A percentile compares a stretch with the other conserved stretches of the same genome.
Conservation (phyloP, 495 filamentous ascomycete species). For the Jackrogersella minutella region DNA sequence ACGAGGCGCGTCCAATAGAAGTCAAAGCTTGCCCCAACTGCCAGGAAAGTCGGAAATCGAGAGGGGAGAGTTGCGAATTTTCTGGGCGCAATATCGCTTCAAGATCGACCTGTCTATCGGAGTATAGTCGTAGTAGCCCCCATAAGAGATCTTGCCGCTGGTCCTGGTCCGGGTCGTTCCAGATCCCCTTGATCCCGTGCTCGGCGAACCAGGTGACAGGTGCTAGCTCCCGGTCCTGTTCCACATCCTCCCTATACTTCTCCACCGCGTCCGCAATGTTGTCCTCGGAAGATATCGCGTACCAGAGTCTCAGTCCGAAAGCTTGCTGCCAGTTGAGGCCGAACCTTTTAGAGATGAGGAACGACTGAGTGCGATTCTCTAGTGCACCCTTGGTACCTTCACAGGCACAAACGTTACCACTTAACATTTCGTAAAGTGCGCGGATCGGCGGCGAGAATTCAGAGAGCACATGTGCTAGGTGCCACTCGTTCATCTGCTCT, state of each 20-base stretch:
- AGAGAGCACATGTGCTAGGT: conserved; percentile 76
- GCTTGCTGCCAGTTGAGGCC: conserved; percentile 90
- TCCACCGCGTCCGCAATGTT: conserved; percentile 73
- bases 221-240: conserved; percentile 65
- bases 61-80: conserved; percentile 68
- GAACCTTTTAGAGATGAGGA: conserved; percentile 81
- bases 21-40: conserved; percentile 71
- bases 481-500: conserved; percentile 84
- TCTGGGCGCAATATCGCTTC: conserved; percentile 63
- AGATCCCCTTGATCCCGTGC: conserved; percentile 53
- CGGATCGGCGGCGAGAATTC: conserved; percentile 88
- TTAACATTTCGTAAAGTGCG: conserved; percentile 86
- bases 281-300: conserved; percentile 72
- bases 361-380: conserved; percentile 79
- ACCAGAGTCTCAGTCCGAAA: conserved; percentile 91
- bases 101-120: conserved; percentile 59
- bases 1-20: conserved; percentile 54
- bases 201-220: conserved; percentile 69
- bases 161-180: conserved; percentile 58
- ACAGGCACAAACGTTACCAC: conserved; percentile 82
- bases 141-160: conserved; percentile 81
- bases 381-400: conserved; percentile 74
- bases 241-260: conserved; percentile 73
- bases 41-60: conserved; percentile 81
- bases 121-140: conserved; percentile 82